Evolutionary conservation across 495 filamentous ascomycete genomes (phyloP).

Genomic region (Trichoderma erinaceum): DNA sequence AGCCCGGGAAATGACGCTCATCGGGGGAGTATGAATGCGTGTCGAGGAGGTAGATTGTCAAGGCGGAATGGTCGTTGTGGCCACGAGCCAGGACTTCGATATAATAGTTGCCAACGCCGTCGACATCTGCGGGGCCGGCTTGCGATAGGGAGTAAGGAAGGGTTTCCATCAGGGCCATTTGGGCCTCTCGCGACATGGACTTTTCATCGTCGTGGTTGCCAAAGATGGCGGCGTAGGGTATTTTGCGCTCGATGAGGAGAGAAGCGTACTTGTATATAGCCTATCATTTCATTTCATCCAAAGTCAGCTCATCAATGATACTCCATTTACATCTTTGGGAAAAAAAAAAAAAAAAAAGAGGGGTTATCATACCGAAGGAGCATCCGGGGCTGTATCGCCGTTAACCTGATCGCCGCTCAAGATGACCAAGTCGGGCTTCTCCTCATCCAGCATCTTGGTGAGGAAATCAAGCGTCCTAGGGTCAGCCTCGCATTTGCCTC

Average conservation of each 20-base stretch:
- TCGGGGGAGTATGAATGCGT: constrained; percentile 90
- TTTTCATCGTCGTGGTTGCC: constrained; percentile 98
- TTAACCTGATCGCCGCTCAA: constrained; percentile 93
- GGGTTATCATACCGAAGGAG: constrained; percentile 55
- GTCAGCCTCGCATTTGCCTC: constrained; percentile 83
- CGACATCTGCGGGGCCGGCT: constrained; percentile 73
- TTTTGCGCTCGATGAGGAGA: constrained; percentile 74
- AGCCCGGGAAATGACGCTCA: constrained; percentile 74
- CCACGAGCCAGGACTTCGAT: constrained; percentile 83
- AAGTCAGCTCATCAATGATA: not conserved
- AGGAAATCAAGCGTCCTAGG: constrained; percentile 88
- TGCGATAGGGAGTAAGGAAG: constrained; percentile 84
- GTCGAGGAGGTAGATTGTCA: constrained; percentile 91
- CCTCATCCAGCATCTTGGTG: constrained; percentile 71
- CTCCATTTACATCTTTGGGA: not conserved
- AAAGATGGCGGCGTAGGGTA: constrained; percentile 91
- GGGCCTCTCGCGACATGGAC: constrained; percentile 61
- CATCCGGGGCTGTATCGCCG: constrained; percentile 84
- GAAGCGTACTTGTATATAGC: constrained; percentile 92
- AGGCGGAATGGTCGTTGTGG: constrained; percentile 71
- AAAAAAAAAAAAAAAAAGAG: not conserved
- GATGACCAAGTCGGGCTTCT: constrained; percentile 87
- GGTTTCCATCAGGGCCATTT: constrained; percentile 79
- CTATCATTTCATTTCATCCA: constrained; percentile 25
- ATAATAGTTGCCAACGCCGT: constrained; percentile 90